Base-by-base conservation (phyloP, 257 asterid genomes). In the Plantago major region DNA sequence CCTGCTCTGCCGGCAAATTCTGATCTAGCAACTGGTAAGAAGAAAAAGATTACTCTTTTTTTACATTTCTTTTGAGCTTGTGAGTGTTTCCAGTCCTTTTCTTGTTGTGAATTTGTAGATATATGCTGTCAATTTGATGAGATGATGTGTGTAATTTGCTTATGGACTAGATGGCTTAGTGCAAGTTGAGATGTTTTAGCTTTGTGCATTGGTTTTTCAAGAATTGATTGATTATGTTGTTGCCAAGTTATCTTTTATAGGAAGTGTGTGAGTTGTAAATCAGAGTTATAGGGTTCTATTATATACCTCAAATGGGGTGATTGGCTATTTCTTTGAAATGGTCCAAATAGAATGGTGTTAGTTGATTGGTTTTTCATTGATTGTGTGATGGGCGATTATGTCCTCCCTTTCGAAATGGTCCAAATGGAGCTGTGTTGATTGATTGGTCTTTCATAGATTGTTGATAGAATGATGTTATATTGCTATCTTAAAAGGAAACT, bases 11-110 rank as follows among this genome's bases (percentile, higher is more conserved):
- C 94, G 18, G 82, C 88, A 62, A 80, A 87, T 69, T 87, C 96
- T 75, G 94, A 90, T 82, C 86, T 84, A 77, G 91, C 79, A 18
- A 81, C 94, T 69, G 97, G 96, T 90, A 54, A 77, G 77, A 42
- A 60, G 62, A 59, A 15, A 19, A 17, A 37, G 28, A 48, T 55
- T 70, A 52, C 9, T 16, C 37, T 55, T 18, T 52, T 19, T 18
- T 57, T 17, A 8, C 42, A n/a, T 57, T 17, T 46, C 26, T 60
- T 46, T 37, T 61, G 7, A 42, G 52, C n/a, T 12, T 43, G 55
- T 49, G 9, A 19, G 19, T 16, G 64, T 18, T 51, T 14, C 30
- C 44, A 66, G 16, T 44, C 62, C 17, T n/a, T 48, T 16, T 40
- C 43, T 50, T 22, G 54, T 51, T 60, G 11, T 17, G 40, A 26